phyloP scores from a whole-genome alignment of 306 rosid genomes.

The Trifolium fragiferum region DNA sequence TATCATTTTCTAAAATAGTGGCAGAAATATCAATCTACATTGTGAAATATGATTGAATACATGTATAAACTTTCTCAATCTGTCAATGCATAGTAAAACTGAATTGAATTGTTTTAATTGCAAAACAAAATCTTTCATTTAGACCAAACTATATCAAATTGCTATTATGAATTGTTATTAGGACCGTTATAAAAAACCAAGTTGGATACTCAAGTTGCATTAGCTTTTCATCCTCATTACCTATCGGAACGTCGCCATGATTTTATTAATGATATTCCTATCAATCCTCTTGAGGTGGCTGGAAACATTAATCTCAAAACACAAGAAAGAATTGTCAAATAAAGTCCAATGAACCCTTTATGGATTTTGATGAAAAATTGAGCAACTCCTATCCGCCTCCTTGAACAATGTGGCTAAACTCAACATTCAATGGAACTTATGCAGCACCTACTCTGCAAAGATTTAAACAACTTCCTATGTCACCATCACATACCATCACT shows the following conservation, averaged over 20 bases:
- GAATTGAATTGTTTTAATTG: no score
- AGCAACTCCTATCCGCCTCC: constrained; percentile 51
- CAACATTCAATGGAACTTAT: constrained; percentile 51
- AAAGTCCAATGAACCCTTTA: constrained; percentile 44
- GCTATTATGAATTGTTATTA: no score
- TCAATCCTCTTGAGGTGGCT: constrained; percentile 32
- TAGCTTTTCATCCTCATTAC: constrained; percentile 57
- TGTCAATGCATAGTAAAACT: background rate
- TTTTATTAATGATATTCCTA: constrained; percentile 42
- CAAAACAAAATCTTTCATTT: no score
- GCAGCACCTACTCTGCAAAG: constrained; percentile 46
- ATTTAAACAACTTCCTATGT: constrained; percentile 53
- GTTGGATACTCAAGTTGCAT: constrained; percentile 41
- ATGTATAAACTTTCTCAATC: background rate
- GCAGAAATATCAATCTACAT: background rate
- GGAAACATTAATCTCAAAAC: no score
- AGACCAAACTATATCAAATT: no score
- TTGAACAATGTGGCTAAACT: constrained; percentile 54
- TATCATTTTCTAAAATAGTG: background rate
- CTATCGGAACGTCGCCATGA: constrained; percentile 52
- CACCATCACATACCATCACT: constrained; percentile 58
- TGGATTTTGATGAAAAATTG: constrained; percentile 55
- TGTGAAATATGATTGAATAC: background rate
- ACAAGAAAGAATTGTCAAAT: background rate
- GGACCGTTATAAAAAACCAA: no score